These are phyloP conservation scores for Chenopodium album DNA, from an alignment of 148 eudicot species.

Conservation along the genomic window DNA sequence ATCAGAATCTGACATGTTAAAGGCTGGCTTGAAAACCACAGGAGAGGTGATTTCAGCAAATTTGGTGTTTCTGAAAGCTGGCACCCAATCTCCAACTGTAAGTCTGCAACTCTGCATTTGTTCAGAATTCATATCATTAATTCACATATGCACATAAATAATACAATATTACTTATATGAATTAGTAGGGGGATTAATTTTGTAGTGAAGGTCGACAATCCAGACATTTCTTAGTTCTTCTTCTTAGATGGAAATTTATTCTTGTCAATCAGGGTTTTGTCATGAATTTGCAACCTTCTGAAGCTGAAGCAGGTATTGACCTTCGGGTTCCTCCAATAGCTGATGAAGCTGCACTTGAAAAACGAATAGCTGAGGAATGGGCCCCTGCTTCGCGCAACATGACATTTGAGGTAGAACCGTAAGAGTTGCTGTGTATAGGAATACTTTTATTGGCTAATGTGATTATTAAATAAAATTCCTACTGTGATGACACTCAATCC, in stretches of 20 bases:
- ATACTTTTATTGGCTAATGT: not conserved
- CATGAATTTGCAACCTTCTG: slow-evolving; percentile 97
- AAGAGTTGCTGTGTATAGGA: not conserved
- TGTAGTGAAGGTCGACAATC: no score
- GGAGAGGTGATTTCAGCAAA: slow-evolving; percentile 88
- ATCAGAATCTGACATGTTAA: slow-evolving; percentile 80
- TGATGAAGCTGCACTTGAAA: slow-evolving; percentile 59
- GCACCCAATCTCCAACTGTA: slow-evolving; percentile 77
- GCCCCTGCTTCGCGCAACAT: slow-evolving; percentile 88
- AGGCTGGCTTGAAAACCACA: slow-evolving; percentile 67
- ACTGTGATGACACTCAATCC: not conserved
- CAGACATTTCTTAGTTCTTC: not conserved
- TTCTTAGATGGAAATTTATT: not conserved
- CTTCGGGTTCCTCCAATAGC: slow-evolving; percentile 86
- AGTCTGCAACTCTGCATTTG: slow-evolving; percentile 33
- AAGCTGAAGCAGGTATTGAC: slow-evolving; percentile 92
- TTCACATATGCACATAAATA: not conserved
- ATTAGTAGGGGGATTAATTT: no score
- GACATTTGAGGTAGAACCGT: slow-evolving; percentile 69
- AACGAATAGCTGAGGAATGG: slow-evolving; percentile 84
- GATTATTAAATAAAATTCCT: no score
- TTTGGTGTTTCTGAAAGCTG: slow-evolving; percentile 82
- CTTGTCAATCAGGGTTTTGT: slow-evolving; percentile 65
- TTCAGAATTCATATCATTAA: slow-evolving; percentile 1
- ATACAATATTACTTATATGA: no score